Evolutionary conservation across 2,329 filamentous ascomycete genomes (phyloP), one percentile per base, ranked within the genome.

Genomic region (Fusarium sp.): DNA sequence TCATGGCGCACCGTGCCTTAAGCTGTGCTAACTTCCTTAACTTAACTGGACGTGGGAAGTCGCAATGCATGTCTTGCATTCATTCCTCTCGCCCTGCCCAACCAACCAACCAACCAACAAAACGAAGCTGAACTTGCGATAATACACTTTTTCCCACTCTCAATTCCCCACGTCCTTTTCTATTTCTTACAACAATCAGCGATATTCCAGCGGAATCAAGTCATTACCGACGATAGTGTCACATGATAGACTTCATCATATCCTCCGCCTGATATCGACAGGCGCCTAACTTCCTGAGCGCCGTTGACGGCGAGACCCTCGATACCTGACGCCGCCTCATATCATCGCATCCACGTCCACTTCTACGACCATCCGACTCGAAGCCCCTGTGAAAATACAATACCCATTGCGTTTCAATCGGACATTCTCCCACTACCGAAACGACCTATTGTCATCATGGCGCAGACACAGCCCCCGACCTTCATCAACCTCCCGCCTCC

Each of bases 401-500:
- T 10, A 27, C 31, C 51, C 5, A 37, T 42, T 39, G 25, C 35
- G 27, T 12, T 35, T 31, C 10, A 45, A 51, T 25, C 58, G 37
- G 45, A 42, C 56, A 51, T 41, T 38, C 54, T 37, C 42, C 21
- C 42, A 45, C 29, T 38, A 35, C 59, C 57, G 45, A 65, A 48
- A 35, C 57, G 38, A 52, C 33, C 65, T 33, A 46, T 44, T 46
- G 56, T 61, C 66, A 68, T 59, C 62, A 84, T 84, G 83, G 79
- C 82, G 77, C 82, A 83, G 72, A 80, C 78, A 74, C 80, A 80
- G 58, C 82, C 83, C 73, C 92, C 91, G 27, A 95, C 92, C 66
- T 83, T 95, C 70, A 95, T 95, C 86, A 94, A 95, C 80, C 88
- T 97, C 67, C 94, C 94, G 48, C 93, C 93, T 69, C 92, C 93